Percentiles rank a stretch among this genome's conserved stretches.
Evolutionary conservation across 164 flowering plant species (phyloP).

Genomic region (Chloranthus sessilifolius): DNA sequence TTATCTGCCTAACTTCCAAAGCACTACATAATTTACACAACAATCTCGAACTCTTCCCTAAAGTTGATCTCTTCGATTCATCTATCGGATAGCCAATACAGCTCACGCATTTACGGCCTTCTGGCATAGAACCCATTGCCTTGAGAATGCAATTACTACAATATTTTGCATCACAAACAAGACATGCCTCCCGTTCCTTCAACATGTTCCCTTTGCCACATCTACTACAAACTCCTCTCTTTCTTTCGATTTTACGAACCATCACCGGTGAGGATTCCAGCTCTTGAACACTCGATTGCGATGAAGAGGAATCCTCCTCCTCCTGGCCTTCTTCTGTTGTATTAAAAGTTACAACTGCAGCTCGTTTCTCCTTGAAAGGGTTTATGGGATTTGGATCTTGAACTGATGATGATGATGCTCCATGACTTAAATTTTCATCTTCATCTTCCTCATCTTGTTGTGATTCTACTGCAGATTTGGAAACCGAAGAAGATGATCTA

Average conservation of each 20-base stretch:
- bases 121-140: constrained; percentile 73
- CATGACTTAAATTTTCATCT: background rate
- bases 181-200: constrained; percentile 40
- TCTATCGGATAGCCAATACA: constrained; percentile 50
- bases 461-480: constrained; percentile 5
- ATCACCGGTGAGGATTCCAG: constrained; percentile 17
- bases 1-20: constrained; percentile 47
- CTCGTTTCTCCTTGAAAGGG: constrained; percentile 11
- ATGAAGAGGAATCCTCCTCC: constrained; percentile 21
- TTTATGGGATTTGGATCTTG: background rate
- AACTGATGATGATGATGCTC: background rate
- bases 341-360: constrained; percentile 26
- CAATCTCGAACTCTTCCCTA: constrained; percentile 47
- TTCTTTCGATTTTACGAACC: constrained; percentile 13
- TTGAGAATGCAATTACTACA: constrained; percentile 48
- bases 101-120: constrained; percentile 52
- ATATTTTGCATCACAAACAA: constrained; percentile 47
- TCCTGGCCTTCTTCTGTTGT: constrained; percentile 15
- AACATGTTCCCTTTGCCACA: constrained; percentile 40
- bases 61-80: constrained; percentile 33
- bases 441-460: background rate
- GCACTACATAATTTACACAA: constrained; percentile 39
- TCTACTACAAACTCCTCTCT: constrained; percentile 31
- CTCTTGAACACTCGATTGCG: constrained; percentile 10
- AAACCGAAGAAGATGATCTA: no score